These are phyloP conservation scores for Cicer pinnatifidum DNA, from an alignment of 306 rosid genomes.

Conservation along the genomic window DNA sequence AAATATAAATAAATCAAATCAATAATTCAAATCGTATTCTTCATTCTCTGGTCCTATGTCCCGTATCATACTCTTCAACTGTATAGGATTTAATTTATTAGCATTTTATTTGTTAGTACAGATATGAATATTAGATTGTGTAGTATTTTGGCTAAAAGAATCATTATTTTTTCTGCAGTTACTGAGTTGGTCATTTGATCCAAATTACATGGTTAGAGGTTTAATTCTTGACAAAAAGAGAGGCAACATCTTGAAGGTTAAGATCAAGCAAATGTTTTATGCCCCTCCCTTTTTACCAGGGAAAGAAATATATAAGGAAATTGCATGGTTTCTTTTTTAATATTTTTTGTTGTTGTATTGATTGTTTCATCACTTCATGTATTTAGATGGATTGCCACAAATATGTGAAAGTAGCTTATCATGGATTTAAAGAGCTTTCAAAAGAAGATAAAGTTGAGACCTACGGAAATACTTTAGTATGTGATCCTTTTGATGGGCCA, in stretches of 20 bases:
- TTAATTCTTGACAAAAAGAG: constrained; percentile 95
- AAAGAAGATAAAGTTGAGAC: constrained; percentile 90
- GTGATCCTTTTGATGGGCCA: constrained; percentile 94
- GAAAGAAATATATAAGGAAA: background rate
- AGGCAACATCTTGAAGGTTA: constrained; percentile 96
- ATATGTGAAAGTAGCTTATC: constrained; percentile 97
- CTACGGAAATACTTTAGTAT: constrained; percentile 82
- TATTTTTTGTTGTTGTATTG: constrained; percentile 30
- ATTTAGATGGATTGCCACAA: constrained; percentile 96
- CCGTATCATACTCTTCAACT: background rate
- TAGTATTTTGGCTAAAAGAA: constrained; percentile 44
- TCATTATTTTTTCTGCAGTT: constrained; percentile 58
- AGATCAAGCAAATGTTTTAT: constrained; percentile 27
- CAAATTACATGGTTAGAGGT: constrained; percentile 98
- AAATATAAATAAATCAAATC: background rate
- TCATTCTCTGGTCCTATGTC: background rate
- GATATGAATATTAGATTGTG: constrained; percentile 18
- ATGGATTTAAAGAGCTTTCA: constrained; percentile 85
- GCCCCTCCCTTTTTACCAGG: background rate
- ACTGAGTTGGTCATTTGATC: constrained; percentile 82
- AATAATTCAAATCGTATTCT: background rate
- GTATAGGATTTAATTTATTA: constrained; percentile 16
- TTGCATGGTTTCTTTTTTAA: constrained; percentile 31
- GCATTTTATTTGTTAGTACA: background rate
- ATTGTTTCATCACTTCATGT: constrained; percentile 28